Conservation (phyloP, 257 asterid species). For the Jacaranda mimosifolia region DNA sequence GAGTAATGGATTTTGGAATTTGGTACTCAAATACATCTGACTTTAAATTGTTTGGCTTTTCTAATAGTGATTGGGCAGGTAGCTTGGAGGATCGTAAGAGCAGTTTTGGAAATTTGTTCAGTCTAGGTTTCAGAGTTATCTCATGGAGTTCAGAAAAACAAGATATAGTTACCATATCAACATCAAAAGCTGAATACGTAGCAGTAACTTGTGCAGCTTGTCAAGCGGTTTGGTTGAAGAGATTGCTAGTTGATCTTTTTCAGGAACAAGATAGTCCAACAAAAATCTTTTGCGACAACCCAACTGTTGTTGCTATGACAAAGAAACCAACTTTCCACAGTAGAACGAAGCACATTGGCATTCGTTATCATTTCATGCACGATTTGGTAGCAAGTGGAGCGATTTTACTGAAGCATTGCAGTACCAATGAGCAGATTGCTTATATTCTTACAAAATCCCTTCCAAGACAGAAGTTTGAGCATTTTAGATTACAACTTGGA, state of each 20-base stretch:
- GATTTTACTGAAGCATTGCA: no score
- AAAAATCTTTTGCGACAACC: neutral
- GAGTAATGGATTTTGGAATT: neutral
- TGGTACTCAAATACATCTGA: neutral
- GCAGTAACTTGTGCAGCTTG: neutral
- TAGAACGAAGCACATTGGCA: no score
- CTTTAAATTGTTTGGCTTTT: no score
- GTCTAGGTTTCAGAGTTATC: neutral
- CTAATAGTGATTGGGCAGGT: no score
- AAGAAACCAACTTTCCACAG: neutral
- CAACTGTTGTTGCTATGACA: neutral
- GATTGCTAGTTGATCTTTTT: neutral
- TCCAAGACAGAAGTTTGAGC: no score
- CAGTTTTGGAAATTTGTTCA: no score
- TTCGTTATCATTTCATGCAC: no score
- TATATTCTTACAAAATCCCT: no score
- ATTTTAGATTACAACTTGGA: no score
- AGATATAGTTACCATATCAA: neutral
- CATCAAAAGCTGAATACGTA: neutral
- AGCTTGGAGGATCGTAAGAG: no score
- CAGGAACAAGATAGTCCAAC: neutral
- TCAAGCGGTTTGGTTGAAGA: neutral
- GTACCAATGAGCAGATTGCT: no score
- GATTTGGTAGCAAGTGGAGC: no score
- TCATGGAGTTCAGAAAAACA: constrained; percentile 8